Base-by-base conservation (phyloP, 306 rosid species). In the Cucumis melo region DNA sequence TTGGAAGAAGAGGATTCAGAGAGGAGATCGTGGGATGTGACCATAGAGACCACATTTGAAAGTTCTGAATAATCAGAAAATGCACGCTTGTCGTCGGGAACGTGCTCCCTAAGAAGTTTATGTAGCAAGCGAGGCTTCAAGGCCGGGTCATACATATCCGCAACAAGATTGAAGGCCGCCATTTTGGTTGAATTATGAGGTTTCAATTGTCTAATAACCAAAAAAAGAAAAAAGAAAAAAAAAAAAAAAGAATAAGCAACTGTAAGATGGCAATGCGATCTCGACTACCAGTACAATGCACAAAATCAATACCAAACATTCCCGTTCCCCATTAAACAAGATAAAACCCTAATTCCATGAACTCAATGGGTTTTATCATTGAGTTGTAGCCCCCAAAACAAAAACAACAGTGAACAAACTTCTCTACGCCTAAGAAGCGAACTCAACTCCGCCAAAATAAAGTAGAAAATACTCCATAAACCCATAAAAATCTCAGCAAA, bases 111-210 rank as follows among this genome's bases (percentile, higher is more conserved):
- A 61, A 86, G 63, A 36, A 94, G 85, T 38, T 84, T 73, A 4
- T 59, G 82, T 65, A 94, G 88, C 84, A 92, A 68, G 16, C 97
- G 91, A 15, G 97, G 98, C 71, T 86, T 89, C 77, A 92, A 73
- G 3, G 91, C 86, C 42, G 80, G 87, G 60, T 94, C 95, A 79
- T 92, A 66, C 95, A 94, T 86, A 85, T 82, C 77, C 16, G 75
- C 73, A 15, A 88, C 68, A 17, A 77, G 85, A 41, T 82, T 86
- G 46, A 87, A 93, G 39, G 97, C 87, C 65, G 84, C 84, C 98
- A 89, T 90, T 77, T 86, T 64, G 50, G 60, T 54, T 54, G 29
- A 74, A 73, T 48, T 64, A 76, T 62, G 73, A 6, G 55, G 63
- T 42, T 68, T 24, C 19, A 9, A 6, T 11, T 11, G n/a, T 44